Evolutionary conservation across 225 moss, liverwort and hornwort genomes (phyloP).

Genomic region (Polytrichum commune): DNA sequence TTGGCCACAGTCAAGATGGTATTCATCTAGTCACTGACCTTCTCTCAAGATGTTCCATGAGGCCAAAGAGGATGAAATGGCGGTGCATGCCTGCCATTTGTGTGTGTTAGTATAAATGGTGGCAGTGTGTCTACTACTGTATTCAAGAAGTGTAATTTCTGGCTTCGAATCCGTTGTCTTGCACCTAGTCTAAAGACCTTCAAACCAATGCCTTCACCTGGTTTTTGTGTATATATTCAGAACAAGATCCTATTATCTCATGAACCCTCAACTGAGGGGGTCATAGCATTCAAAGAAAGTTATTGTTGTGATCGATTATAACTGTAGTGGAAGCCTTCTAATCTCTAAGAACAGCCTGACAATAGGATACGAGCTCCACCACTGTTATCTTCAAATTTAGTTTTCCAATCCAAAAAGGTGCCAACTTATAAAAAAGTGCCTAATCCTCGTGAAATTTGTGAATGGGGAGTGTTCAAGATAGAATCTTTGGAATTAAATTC

Average conservation of each 20-base stretch:
- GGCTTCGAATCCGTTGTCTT: too few species aligned
- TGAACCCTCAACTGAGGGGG: background rate
- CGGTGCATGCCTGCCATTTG: slow-evolving; percentile 55
- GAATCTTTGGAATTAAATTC: background rate
- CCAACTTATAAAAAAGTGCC: background rate
- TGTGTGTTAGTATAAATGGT: slow-evolving; percentile 24
- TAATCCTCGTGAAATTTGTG: background rate
- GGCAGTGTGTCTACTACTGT: background rate
- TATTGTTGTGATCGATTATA: too few species aligned
- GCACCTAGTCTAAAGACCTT: too few species aligned
- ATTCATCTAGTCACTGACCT: slow-evolving; percentile 29
- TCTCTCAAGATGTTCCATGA: slow-evolving; percentile 58
- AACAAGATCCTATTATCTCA: background rate
- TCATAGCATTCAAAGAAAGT: background rate
- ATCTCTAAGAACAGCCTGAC: too few species aligned
- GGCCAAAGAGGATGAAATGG: slow-evolving; percentile 58
- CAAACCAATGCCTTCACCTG: too few species aligned
- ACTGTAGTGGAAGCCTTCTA: too few species aligned
- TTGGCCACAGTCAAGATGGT: background rate
- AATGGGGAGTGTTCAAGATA: background rate
- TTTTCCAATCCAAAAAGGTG: background rate
- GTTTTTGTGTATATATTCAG: too few species aligned
- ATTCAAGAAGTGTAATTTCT: background rate
- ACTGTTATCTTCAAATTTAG: background rate
- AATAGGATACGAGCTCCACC: too few species aligned